Evolutionary conservation across 2,329 filamentous ascomycete genomes (phyloP), one percentile per base, ranked within the genome.

Genomic region (Phialophora tarda): DNA sequence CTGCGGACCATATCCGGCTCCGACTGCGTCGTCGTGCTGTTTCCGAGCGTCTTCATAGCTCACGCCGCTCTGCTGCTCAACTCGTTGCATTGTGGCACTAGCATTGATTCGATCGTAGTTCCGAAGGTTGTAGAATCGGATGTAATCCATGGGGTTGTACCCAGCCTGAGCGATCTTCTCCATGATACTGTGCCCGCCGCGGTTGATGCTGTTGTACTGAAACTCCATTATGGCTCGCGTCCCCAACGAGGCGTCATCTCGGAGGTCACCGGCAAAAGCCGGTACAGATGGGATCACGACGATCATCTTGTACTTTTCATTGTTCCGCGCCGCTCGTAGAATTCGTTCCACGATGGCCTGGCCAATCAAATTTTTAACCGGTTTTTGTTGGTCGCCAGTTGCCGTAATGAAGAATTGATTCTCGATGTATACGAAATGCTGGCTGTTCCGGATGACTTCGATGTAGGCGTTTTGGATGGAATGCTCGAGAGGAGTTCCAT

Each of bases 331-430:
- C 21, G 92, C 92, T 38, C 89, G 87, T 23, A 92, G 74, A 70
- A 94, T 90, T 41, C 92, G 87, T 70, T 92, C 88, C 6, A 92
- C 91, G 59, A 96, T 90, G 30, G 90, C 90, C 5, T 86, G 87
- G 54, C 91, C 91, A 67, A 96, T 89, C 76, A 89, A 88, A 79
- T 96, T 95, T 73, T 84, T 84, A 54, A 96, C 86, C 0, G 91
- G 90, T 68, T 84, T 84, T 75, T 93, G 91, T 64, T 87, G 80
- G 62, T 90, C 84, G 56, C 82, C 83, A 1, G 91, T 93, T 2
- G 91, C 90, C 0, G 91, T 95, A 78, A 95, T 95, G 82, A 95
- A 95, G 81, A 95, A 95, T 82, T 92, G 88, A 73, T 93, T 93
- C 76, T 93, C 90, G 41, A 93, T 92, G 77, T 93, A 93, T 65